Base-by-base conservation (phyloP, 768 basidiomycete genomes). In the Kwoniella newhampshirensis region DNA sequence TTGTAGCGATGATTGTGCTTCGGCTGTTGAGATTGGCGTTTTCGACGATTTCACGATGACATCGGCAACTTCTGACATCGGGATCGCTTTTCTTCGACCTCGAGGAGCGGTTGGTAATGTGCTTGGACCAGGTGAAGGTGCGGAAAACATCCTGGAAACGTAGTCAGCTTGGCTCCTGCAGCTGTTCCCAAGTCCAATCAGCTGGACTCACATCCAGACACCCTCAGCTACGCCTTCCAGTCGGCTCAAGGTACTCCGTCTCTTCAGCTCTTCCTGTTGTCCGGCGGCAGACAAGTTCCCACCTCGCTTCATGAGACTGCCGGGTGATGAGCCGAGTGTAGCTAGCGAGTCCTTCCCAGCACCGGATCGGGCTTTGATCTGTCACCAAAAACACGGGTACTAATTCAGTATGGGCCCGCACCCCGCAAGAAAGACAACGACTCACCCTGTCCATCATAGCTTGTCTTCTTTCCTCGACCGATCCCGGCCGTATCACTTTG, bases 21-120 rank as follows among this genome's bases (percentile, higher is more conserved):
- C 77, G 23, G 73, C 77, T 6, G 57, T 53, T 2, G 74, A 76
- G 45, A 78, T 77, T 13, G 73, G 75, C 18, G 73, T 71, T 52
- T 77, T 77, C 28, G 75, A 75, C 9, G 69, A 71, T 57, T 77
- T 75, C 25, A 78, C 73, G 26, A 78, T 67, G 20, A 76, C 65
- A n/a, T 71, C 66, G 9, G 72, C 65, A 1, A 75, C 77, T 51
- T 78, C 75, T 1, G 56, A 28, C 57, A 78, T 54, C 8, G 74
- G 75, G 35, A 77, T 74, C 0, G 72, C 75, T 37, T 66, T 64
- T 43, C 77, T 50, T 58, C 68, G 48, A 1, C 62, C 60, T 40
- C 66, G 54, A 17, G 59, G 63, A 4, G 66, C 70, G 17, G 60
- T 66, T 1, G 63, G 61, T 15, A 67, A 32, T 1, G 67, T 56